Evolutionary conservation across 176 grass and related monocot genomes (phyloP).

Genomic region (Oryza nivara): DNA sequence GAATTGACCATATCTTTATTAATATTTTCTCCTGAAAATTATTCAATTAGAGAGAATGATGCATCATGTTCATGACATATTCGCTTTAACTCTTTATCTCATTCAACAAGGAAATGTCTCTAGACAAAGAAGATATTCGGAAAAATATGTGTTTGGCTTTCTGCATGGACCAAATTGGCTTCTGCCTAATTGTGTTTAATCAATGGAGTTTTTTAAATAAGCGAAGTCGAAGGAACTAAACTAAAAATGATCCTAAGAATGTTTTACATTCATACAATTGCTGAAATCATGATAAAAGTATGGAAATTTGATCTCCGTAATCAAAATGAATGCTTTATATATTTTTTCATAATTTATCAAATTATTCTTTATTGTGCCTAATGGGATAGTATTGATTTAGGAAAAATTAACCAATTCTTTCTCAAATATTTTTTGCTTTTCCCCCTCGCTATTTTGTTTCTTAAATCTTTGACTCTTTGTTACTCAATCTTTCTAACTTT

Average conservation of each 20-base stretch:
- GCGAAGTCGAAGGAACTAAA: neutral
- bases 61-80: neutral
- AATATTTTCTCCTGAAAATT: neutral
- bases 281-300: neutral
- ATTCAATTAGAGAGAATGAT: neutral
- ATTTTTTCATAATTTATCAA: neutral
- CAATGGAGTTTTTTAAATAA: neutral
- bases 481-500: neutral
- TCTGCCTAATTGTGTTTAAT: neutral
- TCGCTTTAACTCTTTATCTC: neutral
- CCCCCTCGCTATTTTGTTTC: neutral
- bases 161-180: neutral
- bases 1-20: neutral
- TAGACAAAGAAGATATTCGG: neutral
- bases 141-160: no score
- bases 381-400: neutral
- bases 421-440: neutral
- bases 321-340: neutral
- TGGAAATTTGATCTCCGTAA: neutral
- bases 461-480: neutral
- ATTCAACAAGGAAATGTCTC: neutral
- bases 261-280: neutral
- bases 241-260: neutral
- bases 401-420: neutral
- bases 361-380: conserved; percentile 1